These are phyloP conservation scores for Actinomortierella ambigua DNA, from an alignment of 371 early-diverging fungal genomes.

Conservation along the genomic window DNA sequence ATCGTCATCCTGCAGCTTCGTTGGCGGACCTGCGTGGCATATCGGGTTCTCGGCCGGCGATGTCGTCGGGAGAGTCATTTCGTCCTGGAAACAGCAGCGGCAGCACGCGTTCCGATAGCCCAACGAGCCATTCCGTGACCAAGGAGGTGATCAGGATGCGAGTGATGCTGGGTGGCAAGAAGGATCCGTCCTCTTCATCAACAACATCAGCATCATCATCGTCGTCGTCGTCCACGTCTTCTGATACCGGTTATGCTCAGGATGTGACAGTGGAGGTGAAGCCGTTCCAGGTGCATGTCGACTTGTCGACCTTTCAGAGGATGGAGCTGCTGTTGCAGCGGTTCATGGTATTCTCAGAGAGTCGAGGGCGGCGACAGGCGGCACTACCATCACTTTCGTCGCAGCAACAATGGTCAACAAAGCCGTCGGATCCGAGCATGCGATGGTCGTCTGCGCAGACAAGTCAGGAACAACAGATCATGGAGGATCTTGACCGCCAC, in stretches of 20 bases:
- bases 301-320: conserved; percentile 54
- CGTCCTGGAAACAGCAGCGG: background rate
- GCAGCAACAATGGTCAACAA: conserved; percentile 4
- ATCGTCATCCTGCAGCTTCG: no score
- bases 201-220: conserved; percentile 9
- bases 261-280: conserved; percentile 56
- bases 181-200: conserved; percentile 7
- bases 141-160: conserved; percentile 33
- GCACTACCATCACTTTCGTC: background rate
- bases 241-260: conserved; percentile 27
- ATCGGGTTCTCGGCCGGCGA: no score
- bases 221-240: conserved; percentile 1
- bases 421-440: no score
- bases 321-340: conserved; percentile 51
- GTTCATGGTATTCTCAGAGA: conserved; percentile 3
- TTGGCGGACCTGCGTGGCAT: no score
- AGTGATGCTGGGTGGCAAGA: conserved; percentile 25
- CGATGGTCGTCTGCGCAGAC: no score
- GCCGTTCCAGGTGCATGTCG: conserved; percentile 55
- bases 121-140: conserved; percentile 5
- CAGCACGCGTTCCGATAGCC: background rate
- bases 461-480: conserved; percentile 15
- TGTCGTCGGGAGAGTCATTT: no score
- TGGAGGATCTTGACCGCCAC: conserved; percentile 19
- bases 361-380: conserved; percentile 13